Evolutionary conservation across 2,329 filamentous ascomycete species (phyloP), one percentile per base, ranked within the genome.

Genomic region (Verticillium isaacii): DNA sequence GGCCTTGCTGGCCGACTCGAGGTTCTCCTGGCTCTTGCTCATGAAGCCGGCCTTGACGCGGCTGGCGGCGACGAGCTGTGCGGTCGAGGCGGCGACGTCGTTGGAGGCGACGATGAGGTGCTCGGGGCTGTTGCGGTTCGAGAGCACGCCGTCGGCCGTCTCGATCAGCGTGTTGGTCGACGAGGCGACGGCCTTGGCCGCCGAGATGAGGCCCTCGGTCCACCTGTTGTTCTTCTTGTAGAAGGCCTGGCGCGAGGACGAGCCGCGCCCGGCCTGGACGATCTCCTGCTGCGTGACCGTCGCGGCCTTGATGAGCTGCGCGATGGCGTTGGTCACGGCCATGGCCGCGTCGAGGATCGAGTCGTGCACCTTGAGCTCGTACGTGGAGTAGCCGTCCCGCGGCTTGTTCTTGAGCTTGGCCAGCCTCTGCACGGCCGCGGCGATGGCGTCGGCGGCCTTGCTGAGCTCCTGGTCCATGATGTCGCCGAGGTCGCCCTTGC

Each of bases 221-320:
- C 95, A 99, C 59, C 95, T 87, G 79, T 98, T 99, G 85, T 99
- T 97, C 82, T 98, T 98, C 85, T 98, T 98, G 88, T 99, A 99
- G 77, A 99, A 99, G 29, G 93, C 93, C 2, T 93, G 96, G 62
- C 89, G 86, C 55, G 92, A 96, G 59, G 91, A 92, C 32, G 89
- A 90, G 39, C 95, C 95, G 23, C 91, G 89, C 8, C 95, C 95
- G 65, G 96, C 92, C 66, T 93, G 89, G 54, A 99, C 95, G 72
- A 99, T 99, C 78, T 99, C 95, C 74, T 96, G 89, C 74, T 99
- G 95, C 1, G 94, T 96, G 19, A 85, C 88, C 0, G 94, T 96
- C 7, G 95, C 95, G 1, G 95, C 95, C 77, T 95, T 94, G 82
- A 99, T 98, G 62, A 99, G 85, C 73, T 92, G 89, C 0, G 92